Base-by-base conservation (phyloP, 2,329 filamentous ascomycete species). In the Pseudogymnoascus sp. region DNA sequence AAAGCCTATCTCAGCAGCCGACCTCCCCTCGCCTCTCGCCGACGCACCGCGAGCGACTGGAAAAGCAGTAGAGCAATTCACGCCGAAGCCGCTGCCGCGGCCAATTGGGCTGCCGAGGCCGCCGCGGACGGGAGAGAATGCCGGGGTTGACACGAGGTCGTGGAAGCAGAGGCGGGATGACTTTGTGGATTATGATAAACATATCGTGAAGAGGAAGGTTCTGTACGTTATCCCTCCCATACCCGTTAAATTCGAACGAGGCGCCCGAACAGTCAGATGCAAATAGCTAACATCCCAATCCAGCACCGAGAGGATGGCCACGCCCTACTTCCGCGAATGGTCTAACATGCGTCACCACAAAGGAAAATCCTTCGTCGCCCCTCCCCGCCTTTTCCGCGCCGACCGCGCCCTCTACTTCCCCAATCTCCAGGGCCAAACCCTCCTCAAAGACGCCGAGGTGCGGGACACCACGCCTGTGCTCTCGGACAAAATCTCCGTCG, bases 291-390 rank as follows among this genome's bases (percentile, higher is more conserved):
- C 64, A 24, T 61, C 26, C 29, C 60, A 21, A 24, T 21, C 70
- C 68, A 91, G 88, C 62, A 90, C 90, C 50, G 82, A 84, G 68
- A 86, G 91, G 74, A 87, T 96, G 72, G 80, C 87, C 19, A 90
- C 90, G 64, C 93, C 93, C 1, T 99, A 99, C 77, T 99, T 96
- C 79, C 89, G 92, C 74, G 93, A 99, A 81, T 97, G 92, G 89
- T 85, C 85, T 65, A 95, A 96, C 76, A 84, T 97, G 75, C 81
- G 82, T 61, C 83, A 87, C 68, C 87, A 95, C 77, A 86, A 92
- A 70, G 95, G 95, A 71, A 99, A 99, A 77, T 91, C 91, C 24
- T 99, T 97, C 77, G 79, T 93, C 61, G 87, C 91, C 19, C 93
- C 93, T 38, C 85, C 89, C 3, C 82, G 88, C n/a, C 82, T 93